Conservation (phyloP, 176 grass and related monocot species). For the Zoysia pacifica region DNA sequence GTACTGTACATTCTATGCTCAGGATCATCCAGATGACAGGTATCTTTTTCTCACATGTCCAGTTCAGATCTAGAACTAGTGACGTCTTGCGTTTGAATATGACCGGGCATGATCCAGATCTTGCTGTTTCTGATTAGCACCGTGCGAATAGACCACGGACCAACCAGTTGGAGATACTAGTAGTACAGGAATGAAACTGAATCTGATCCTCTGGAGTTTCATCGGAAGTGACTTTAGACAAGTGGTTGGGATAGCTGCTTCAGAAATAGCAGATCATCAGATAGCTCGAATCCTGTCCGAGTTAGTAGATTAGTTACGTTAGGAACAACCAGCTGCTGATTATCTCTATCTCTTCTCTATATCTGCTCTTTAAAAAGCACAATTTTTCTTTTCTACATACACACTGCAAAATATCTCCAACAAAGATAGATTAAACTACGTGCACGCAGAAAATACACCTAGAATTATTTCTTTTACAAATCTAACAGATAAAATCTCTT, state of each 20-base stretch:
- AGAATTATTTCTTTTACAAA: no score
- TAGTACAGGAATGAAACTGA: not conserved
- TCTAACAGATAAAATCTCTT: no score
- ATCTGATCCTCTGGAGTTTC: not conserved
- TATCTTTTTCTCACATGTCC: constrained; percentile 28
- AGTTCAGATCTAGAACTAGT: not conserved
- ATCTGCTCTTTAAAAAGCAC: no score
- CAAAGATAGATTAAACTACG: no score
- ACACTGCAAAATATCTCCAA: no score
- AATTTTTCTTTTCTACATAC: no score
- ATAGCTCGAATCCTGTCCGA: not conserved
- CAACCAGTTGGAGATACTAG: not conserved
- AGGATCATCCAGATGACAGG: constrained; percentile 17
- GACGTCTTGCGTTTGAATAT: constrained; percentile 12
- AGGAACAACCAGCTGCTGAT: not conserved
- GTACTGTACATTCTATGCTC: not conserved
- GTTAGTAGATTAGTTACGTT: not conserved
- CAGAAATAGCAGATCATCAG: not conserved
- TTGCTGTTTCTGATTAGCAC: not conserved
- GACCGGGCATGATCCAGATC: constrained; percentile 10
- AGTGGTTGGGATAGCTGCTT: constrained; percentile 16
- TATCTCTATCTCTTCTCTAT: no score
- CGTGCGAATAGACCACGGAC: not conserved
- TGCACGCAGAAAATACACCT: no score
- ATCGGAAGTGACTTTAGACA: constrained; percentile 1